These are phyloP conservation scores for Lablab purpureus DNA, from an alignment of 306 rosid species.

Conservation along the genomic window DNA sequence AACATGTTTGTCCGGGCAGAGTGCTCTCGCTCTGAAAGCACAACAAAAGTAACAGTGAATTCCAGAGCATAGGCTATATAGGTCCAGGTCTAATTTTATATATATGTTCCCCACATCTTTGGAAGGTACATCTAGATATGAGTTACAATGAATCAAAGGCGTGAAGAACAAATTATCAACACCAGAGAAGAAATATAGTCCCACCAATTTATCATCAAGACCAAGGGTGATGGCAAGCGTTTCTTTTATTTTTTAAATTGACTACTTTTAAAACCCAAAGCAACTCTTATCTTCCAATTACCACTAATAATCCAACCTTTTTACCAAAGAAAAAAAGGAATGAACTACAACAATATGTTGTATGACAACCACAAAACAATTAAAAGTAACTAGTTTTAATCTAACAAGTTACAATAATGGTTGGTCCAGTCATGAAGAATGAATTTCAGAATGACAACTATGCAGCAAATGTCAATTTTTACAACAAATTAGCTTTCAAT, in stretches of 20 bases:
- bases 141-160: neutral
- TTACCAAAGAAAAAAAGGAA: constrained; percentile 16
- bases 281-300: constrained; percentile 9
- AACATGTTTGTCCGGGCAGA: constrained; percentile 52
- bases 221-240: neutral
- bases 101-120: constrained; percentile 6
- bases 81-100: constrained; percentile 20
- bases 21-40: constrained; percentile 61
- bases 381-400: neutral
- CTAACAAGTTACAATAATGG: constrained; percentile 12
- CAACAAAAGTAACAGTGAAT: constrained; percentile 52
- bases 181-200: neutral
- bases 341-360: constrained; percentile 8
- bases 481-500: neutral
- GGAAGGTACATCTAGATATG: constrained; percentile 3
- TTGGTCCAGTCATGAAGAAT: neutral
- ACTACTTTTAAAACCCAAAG: constrained; percentile 15
- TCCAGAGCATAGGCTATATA: constrained; percentile 37
- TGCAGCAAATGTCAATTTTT: neutral
- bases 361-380: neutral
- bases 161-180: constrained; percentile 14
- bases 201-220: constrained; percentile 11
- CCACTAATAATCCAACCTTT: neutral
- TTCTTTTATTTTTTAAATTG: neutral
- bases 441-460: constrained; percentile 26